Base-by-base conservation (phyloP, 2,329 filamentous ascomycete genomes). In the Venturia oleaginea region DNA sequence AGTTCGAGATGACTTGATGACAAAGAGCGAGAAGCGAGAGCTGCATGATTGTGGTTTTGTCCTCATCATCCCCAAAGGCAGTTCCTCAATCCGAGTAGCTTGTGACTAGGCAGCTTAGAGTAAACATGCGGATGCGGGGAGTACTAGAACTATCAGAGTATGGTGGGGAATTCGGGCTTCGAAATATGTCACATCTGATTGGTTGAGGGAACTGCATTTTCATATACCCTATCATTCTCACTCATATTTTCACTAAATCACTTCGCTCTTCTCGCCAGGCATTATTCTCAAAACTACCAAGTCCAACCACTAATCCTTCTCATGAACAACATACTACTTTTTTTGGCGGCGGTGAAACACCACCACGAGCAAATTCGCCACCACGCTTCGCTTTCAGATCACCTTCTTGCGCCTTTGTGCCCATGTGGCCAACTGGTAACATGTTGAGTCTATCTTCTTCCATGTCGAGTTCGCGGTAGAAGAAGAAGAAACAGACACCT, bases 371-470 rank as follows among this genome's bases (percentile, higher is more conserved):
- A 59, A 24, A 38, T 13, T 15, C 15, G 27, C 27, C 27, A 22
- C 24, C n/a, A 17, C 27, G 27, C 54, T 34, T 59, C 27, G 30
- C 15, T 69, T 75, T 73, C 24, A 75, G 46, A 60, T 75, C 73
- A 24, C 66, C 67, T 42, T 69, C 69, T 67, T 74, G 71, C 8
- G 34, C 64, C 10, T 65, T 59, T 6, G 67, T 75, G 54, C 70
- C 72, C 55, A 76, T 43, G 46, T 75, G 73, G 59, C 73, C 74
- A 15, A 73, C 75, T 5, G 74, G 74, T 60, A 76, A 66, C 70
- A 74, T 62, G 69, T 76, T 76, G 66, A 76, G 72, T 63, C 68
- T 32, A n/a, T 76, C 72, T 65, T 76, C 74, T 59, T 72, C 65
- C 64, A 68, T 69, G 65, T 76, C 75, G 62, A 74, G 71, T 37